Conservation (phyloP, 1,284 basidiomycete genomes). For the Coriolopsis trogii region DNA sequence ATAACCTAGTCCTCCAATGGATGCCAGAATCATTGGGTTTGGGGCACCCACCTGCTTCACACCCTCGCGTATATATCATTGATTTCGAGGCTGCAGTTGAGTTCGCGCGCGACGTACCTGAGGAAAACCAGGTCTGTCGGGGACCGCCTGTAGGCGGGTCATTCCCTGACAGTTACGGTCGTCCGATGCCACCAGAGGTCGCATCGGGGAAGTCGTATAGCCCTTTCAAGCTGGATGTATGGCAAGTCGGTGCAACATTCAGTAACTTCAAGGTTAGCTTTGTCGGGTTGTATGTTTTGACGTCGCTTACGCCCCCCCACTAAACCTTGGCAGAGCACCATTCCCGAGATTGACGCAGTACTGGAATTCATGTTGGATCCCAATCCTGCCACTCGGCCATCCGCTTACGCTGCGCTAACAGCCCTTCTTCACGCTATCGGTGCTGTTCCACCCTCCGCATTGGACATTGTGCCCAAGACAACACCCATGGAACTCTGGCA, state of each 20-base stretch:
- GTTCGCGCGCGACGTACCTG: constrained; percentile 8
- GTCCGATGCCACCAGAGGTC: constrained; percentile 22
- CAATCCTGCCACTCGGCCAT: no score
- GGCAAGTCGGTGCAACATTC: constrained; percentile 6
- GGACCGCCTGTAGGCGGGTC: neutral
- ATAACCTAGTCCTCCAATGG: constrained; percentile 21
- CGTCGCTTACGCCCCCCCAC: neutral
- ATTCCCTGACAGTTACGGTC: constrained; percentile 1
- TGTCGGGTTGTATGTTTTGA: neutral
- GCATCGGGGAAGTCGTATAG: constrained; percentile 19
- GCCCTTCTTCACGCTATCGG: no score
- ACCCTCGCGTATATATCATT: constrained; percentile 12
- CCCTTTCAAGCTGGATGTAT: constrained; percentile 11
- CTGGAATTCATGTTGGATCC: no score
- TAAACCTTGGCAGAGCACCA: no score
- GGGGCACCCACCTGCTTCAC: neutral
- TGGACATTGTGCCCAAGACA: no score
- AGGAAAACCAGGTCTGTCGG: constrained; percentile 12
- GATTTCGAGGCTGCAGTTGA: constrained; percentile 15
- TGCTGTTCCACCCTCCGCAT: no score
- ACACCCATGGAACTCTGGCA: no score
- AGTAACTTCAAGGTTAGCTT: constrained; percentile 3
- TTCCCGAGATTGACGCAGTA: neutral
- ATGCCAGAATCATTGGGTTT: constrained; percentile 6
- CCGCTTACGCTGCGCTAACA: no score